These are phyloP conservation scores for Boeremia exigua DNA, from an alignment of 2,329 filamentous ascomycete species.

Conservation along the genomic window DNA sequence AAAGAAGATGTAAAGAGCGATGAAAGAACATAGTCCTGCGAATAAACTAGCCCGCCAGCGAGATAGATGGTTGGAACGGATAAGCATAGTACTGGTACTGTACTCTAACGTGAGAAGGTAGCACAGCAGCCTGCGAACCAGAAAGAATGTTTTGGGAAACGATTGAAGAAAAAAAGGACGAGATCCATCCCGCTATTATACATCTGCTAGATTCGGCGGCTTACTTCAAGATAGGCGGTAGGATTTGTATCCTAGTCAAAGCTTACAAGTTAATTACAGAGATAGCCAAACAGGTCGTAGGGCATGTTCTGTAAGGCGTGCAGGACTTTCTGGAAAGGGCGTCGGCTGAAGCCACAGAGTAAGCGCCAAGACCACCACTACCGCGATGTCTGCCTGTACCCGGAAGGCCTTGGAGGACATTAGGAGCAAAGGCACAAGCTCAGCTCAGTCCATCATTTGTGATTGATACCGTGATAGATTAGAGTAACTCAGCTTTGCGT, in stretches of 20 bases:
- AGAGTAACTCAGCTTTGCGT: not conserved
- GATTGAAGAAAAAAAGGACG: not conserved
- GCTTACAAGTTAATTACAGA: not conserved
- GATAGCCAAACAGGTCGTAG: not conserved
- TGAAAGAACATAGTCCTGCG: not conserved
- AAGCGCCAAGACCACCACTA: conserved; percentile 1
- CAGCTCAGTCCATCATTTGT: not conserved
- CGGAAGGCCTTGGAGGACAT: not conserved
- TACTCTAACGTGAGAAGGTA: not conserved
- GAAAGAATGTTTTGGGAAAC: not conserved
- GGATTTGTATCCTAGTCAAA: not conserved
- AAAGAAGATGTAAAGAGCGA: not conserved
- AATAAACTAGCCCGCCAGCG: not conserved
- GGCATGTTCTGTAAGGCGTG: not conserved
- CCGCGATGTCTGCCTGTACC: not conserved
- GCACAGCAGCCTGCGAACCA: not conserved
- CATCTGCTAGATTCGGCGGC: not conserved
- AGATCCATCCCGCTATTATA: not conserved
- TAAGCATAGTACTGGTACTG: not conserved
- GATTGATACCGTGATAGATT: not conserved
- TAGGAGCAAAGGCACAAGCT: not conserved
- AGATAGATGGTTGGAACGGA: not conserved
- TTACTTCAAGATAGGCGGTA: not conserved
- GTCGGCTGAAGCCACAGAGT: not conserved
- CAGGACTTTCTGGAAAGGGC: not conserved